Evolutionary conservation across 768 basidiomycete species (phyloP).

Genomic region (Phaeotremella fagi): DNA sequence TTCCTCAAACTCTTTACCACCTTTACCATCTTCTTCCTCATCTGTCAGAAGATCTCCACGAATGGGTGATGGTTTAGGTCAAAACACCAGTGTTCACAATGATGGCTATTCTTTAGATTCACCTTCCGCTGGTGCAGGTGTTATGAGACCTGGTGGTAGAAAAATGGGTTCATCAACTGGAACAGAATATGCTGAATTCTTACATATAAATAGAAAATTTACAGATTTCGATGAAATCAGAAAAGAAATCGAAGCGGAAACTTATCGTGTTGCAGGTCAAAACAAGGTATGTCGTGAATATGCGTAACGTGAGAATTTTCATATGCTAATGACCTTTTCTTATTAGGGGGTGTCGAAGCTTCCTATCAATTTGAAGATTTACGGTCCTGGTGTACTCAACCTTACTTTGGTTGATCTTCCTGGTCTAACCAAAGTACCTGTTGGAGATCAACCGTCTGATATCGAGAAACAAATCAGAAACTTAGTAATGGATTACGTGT

Average conservation of each 20-base stretch:
- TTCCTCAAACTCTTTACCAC: neutral
- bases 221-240: constrained; percentile 94
- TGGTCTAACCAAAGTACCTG: constrained; percentile 74
- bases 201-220: constrained; percentile 92
- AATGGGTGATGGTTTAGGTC: constrained; percentile 8
- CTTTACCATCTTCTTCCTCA: constrained; percentile 33
- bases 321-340: neutral
- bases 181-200: constrained; percentile 92
- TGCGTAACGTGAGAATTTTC: too few species aligned
- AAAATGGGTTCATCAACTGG: constrained; percentile 28
- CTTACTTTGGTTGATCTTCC: constrained; percentile 94
- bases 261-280: constrained; percentile 92
- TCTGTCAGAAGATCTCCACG: constrained; percentile 19
- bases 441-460: constrained; percentile 88
- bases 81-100: constrained; percentile 41
- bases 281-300: constrained; percentile 78
- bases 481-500: constrained; percentile 91
- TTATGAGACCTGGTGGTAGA: constrained; percentile 36
- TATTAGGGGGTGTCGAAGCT: constrained; percentile 77
- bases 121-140: constrained; percentile 27
- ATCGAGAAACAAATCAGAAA: constrained; percentile 95
- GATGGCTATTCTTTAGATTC: constrained; percentile 37
- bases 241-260: constrained; percentile 96
- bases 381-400: constrained; percentile 90
- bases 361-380: constrained; percentile 92